Conservation (phyloP, 805 yeast species). For the Barnettozyma californica region DNA sequence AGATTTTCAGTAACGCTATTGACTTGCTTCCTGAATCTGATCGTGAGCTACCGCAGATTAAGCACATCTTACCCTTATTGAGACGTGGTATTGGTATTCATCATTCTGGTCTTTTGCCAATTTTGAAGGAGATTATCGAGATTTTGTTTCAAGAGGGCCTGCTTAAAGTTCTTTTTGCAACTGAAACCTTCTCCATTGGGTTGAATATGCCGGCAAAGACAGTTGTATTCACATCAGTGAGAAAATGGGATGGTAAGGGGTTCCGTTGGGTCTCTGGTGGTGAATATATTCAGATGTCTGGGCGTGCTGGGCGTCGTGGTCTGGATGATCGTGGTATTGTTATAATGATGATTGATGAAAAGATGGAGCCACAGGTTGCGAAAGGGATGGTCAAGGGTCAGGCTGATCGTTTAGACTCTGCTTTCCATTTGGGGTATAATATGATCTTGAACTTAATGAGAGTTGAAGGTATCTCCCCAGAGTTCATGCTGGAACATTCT, state of each 20-base stretch:
- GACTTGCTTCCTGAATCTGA: constrained; percentile 85
- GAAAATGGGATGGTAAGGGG: constrained; percentile 97
- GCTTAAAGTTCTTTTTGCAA: constrained; percentile 89
- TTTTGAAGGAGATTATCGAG: constrained; percentile 90
- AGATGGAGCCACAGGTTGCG: constrained; percentile 99
- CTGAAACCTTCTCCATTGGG: constrained; percentile 98
- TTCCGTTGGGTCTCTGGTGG: constrained; percentile 99
- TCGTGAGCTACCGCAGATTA: constrained; percentile 89
- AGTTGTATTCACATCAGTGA: constrained; percentile 93
- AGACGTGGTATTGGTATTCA: constrained; percentile 98
- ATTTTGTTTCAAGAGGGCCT: constrained; percentile 95
- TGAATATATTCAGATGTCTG: constrained; percentile 99
- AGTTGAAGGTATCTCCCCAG: constrained; percentile 98
- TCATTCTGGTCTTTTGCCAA: constrained; percentile 94
- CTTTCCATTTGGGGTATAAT: constrained; percentile 94
- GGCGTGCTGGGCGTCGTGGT: constrained; percentile 99
- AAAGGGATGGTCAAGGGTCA: constrained; percentile 99
- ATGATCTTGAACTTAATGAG: constrained; percentile 95
- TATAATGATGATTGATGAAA: constrained; percentile 98
- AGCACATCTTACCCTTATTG: constrained; percentile 81
- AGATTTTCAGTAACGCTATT: constrained; percentile 88
- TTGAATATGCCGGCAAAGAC: constrained; percentile 99
- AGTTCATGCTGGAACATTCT: constrained; percentile 90
- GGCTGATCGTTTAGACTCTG: constrained; percentile 95
- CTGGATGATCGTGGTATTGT: constrained; percentile 98